These are phyloP conservation scores for Backusella morwellensis DNA, from an alignment of 192 early-diverging fungal genomes.

Conservation along the genomic window DNA sequence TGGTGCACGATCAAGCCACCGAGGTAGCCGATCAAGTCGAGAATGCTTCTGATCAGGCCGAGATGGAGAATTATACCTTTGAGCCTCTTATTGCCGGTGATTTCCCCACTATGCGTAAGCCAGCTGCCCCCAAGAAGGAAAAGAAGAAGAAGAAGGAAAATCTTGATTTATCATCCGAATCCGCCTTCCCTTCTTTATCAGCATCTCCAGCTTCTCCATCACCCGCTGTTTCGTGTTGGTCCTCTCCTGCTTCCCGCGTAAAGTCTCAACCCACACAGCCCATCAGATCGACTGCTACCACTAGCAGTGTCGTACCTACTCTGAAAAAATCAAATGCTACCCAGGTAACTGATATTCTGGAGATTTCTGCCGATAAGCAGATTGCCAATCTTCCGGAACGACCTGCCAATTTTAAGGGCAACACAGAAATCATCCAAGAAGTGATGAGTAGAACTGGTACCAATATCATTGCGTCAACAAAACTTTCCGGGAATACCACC, in stretches of 20 bases:
- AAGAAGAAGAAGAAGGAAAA: conserved; percentile 13
- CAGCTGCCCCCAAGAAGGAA: neutral
- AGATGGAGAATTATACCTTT: conserved; percentile 5
- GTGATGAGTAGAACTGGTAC: conserved; percentile 68
- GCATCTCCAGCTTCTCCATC: conserved; percentile 29
- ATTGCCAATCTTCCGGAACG: conserved; percentile 38
- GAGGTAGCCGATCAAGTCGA: neutral
- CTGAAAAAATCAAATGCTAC: conserved; percentile 34
- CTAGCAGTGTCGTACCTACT: conserved; percentile 31
- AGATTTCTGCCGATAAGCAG: conserved; percentile 48
- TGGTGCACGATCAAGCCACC: conserved; percentile 28
- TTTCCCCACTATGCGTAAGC: conserved; percentile 20
- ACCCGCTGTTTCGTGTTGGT: conserved; percentile 37
- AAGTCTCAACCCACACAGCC: conserved; percentile 14
- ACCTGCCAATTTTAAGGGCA: conserved; percentile 37
- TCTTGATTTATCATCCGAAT: conserved; percentile 58
- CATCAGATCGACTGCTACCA: conserved; percentile 11
- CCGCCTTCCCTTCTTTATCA: conserved; percentile 77
- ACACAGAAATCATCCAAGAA: conserved; percentile 54
- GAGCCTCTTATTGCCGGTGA: conserved; percentile 30
- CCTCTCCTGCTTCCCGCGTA: conserved; percentile 43
- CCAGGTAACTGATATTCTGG: conserved; percentile 57
- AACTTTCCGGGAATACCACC: conserved; percentile 67
- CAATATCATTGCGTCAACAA: conserved; percentile 82
- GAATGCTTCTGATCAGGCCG: conserved; percentile 19